Conservation (phyloP, 2,329 filamentous ascomycete genomes). For the Fusarium metavorans region DNA sequence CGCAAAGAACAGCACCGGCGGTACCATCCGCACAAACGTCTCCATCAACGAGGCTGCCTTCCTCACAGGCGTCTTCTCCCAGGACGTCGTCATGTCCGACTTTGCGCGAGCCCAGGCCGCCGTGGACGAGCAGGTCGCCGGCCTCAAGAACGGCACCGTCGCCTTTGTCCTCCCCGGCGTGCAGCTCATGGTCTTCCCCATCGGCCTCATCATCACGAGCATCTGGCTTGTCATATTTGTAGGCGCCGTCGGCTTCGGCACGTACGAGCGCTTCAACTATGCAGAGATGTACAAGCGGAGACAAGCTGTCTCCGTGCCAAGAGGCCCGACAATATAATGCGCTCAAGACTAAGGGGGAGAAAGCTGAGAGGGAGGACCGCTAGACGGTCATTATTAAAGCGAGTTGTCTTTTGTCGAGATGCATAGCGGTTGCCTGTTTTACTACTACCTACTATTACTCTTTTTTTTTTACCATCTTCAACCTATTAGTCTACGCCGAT, state of each 20-base stretch:
- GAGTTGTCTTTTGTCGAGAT: slow-evolving; percentile 30
- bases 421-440: slow-evolving; percentile 37
- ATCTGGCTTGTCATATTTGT: slow-evolving; percentile 71
- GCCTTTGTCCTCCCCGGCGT: slow-evolving; percentile 78
- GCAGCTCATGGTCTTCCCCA: slow-evolving; percentile 75
- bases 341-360: neutral
- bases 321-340: slow-evolving; percentile 25
- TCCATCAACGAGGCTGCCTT: slow-evolving; percentile 79
- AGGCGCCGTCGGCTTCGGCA: slow-evolving; percentile 71
- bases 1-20: slow-evolving; percentile 64
- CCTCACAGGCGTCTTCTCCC: slow-evolving; percentile 76
- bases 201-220: slow-evolving; percentile 75
- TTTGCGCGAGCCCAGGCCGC: slow-evolving; percentile 62
- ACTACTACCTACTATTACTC: slow-evolving; percentile 11
- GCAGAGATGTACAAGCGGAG: slow-evolving; percentile 70
- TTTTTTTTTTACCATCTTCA: slow-evolving; percentile 1
- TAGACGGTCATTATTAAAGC: slow-evolving; percentile 19
- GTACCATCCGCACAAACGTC: slow-evolving; percentile 71
- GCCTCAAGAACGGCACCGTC: slow-evolving; percentile 63
- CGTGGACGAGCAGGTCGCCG: slow-evolving; percentile 60
- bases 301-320: slow-evolving; percentile 28
- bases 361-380: neutral
- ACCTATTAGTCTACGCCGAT: slow-evolving; percentile 34
- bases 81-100: slow-evolving; percentile 65
- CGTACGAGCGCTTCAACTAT: slow-evolving; percentile 74